Percentiles rank a stretch among this genome's conserved stretches.
Conservation (phyloP, 257 asterid species). For the Solanum ahanhuiri region DNA sequence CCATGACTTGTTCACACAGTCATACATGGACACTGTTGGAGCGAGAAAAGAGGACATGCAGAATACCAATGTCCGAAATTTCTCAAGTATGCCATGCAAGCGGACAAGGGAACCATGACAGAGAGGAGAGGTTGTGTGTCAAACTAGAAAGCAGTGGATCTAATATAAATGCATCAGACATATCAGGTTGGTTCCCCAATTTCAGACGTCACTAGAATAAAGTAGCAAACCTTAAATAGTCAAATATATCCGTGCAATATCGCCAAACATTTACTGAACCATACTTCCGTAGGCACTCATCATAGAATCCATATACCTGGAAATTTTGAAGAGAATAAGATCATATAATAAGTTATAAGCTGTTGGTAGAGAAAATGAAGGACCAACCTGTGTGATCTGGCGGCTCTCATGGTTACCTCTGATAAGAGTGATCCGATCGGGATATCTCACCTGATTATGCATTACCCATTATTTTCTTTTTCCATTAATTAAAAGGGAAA, state of each 20-base stretch:
- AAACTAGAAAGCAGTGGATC: neutral
- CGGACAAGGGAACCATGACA: neutral
- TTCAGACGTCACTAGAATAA: neutral
- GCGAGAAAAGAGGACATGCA: neutral
- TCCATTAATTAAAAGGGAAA: neutral
- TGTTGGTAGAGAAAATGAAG: neutral
- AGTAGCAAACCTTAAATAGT: slow-evolving; percentile 68
- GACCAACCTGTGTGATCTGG: slow-evolving; percentile 89
- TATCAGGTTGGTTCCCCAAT: neutral
- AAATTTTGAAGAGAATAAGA: slow-evolving; percentile 5
- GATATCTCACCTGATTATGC: slow-evolving; percentile 75
- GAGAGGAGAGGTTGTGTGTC: neutral
- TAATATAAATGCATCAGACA: neutral
- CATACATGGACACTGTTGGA: neutral
- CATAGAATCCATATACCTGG: slow-evolving; percentile 97
- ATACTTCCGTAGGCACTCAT: slow-evolving; percentile 94
- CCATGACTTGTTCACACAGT: neutral
- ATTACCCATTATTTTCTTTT: neutral
- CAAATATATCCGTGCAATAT: slow-evolving; percentile 97
- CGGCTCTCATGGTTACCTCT: slow-evolving; percentile 99
- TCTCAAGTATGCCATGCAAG: neutral
- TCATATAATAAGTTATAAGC: neutral
- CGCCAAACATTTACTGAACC: slow-evolving; percentile 97
- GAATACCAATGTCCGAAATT: neutral
- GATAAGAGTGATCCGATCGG: slow-evolving; percentile 92